phyloP scores from a whole-genome alignment of 1,139 yeast species.

The Candida tetrigidarum region DNA sequence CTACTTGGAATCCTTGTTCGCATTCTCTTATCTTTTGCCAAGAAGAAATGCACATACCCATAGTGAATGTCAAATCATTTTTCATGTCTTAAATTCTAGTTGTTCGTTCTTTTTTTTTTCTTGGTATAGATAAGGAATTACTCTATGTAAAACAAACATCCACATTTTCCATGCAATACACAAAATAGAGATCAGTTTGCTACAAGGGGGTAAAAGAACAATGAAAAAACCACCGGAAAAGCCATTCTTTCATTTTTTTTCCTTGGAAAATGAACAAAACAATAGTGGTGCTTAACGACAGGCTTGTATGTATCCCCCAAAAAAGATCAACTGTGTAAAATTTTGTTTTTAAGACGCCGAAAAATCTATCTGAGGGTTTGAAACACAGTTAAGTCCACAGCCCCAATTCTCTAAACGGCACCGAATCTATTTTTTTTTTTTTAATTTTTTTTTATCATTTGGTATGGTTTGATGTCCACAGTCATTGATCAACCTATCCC shows the following conservation, averaged over 20 bases:
- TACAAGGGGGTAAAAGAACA: not conserved
- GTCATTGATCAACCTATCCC: too few relatives aligned
- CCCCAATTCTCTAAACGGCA: not conserved
- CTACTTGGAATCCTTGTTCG: too few relatives aligned
- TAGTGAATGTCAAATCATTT: too few relatives aligned
- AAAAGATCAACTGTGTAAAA: not conserved
- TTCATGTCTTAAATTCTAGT: too few relatives aligned
- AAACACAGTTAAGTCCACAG: too few relatives aligned
- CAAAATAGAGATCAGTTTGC: not conserved
- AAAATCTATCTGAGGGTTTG: too few relatives aligned
- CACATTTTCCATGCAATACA: not conserved
- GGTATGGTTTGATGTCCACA: too few relatives aligned
- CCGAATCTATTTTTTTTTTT: not conserved
- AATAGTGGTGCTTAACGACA: not conserved
- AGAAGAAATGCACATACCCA: too few relatives aligned
- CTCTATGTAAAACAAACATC: not conserved
- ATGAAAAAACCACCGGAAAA: not conserved
- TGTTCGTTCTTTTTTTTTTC: conserved; percentile 1
- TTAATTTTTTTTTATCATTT: too few relatives aligned
- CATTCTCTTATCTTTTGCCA: too few relatives aligned
- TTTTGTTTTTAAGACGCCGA: too few relatives aligned
- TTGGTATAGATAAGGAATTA: not conserved
- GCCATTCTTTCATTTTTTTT: too few relatives aligned
- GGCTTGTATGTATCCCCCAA: not conserved
- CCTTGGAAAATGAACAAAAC: not conserved